Evolutionary conservation across 2,329 filamentous ascomycete species (phyloP).

Genomic region (Xylariomycetidae sp.): DNA sequence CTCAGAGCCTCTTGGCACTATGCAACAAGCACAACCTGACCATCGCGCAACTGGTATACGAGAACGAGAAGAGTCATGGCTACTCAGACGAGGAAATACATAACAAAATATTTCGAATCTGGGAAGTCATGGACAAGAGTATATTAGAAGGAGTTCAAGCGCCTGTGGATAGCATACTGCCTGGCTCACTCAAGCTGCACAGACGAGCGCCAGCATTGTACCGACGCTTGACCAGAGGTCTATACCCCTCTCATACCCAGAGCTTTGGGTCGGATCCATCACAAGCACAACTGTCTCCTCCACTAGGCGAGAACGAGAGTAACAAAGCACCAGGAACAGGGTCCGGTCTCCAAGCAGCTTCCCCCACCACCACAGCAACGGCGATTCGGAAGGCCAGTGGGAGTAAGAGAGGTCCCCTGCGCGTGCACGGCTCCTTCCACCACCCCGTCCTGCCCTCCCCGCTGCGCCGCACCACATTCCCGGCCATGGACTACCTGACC

Average conservation of each 20-base stretch:
- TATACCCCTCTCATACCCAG: constrained; percentile 35
- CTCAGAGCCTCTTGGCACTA: constrained; percentile 38
- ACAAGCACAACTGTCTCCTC: constrained; percentile 12
- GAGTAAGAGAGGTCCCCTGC: constrained; percentile 33
- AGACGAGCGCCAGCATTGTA: constrained; percentile 43
- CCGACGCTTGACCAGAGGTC: constrained; percentile 37
- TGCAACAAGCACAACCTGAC: constrained; percentile 47
- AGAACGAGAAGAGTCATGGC: constrained; percentile 48
- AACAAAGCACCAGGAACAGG: constrained; percentile 1
- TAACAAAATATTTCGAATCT: constrained; percentile 42
- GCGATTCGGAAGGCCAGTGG: constrained; percentile 9
- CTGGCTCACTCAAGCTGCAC: constrained; percentile 43
- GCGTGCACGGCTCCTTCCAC: constrained; percentile 39
- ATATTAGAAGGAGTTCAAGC: constrained; percentile 46
- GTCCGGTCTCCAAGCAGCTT: constrained; percentile 1
- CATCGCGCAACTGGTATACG: constrained; percentile 47
- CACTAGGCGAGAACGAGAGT: constrained; percentile 2
- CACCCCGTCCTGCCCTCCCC: constrained; percentile 44
- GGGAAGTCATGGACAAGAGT: constrained; percentile 48
- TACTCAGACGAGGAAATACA: constrained; percentile 45
- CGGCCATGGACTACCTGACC: constrained; percentile 46
- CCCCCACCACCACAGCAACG: constrained; percentile 5
- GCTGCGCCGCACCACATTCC: constrained; percentile 40
- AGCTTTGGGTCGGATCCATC: constrained; percentile 7
- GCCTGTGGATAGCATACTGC: constrained; percentile 34